Conservation (phyloP, 2,329 filamentous ascomycete species). For the Penicillium expansum region DNA sequence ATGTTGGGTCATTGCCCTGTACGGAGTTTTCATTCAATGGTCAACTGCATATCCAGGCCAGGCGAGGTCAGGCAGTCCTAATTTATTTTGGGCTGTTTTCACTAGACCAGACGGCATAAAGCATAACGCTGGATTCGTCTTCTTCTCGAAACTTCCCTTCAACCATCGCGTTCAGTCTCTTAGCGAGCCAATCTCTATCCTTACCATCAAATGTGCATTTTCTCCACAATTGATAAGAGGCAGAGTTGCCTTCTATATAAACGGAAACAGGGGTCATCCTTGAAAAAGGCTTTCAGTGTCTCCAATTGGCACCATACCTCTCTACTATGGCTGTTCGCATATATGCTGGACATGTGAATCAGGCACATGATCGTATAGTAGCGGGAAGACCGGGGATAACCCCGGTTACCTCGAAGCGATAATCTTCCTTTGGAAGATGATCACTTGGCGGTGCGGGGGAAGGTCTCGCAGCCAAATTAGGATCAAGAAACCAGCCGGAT, state of each 20-base stretch:
- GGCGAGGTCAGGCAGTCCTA: background rate
- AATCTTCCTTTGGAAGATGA: background rate
- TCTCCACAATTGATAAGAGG: background rate
- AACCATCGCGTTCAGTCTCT: background rate
- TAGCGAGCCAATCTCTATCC: too few relatives aligned
- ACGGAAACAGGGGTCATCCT: background rate
- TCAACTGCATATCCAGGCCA: background rate
- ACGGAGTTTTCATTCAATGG: background rate
- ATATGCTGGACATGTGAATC: background rate
- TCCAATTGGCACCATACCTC: background rate
- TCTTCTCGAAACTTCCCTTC: background rate
- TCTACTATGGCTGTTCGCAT: background rate
- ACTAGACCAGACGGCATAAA: background rate
- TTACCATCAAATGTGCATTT: background rate
- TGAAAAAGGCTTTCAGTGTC: background rate
- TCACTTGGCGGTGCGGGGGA: slow-evolving; percentile 14
- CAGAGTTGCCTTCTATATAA: too few relatives aligned
- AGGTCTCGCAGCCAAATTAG: background rate
- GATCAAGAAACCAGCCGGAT: background rate
- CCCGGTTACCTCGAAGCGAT: background rate
- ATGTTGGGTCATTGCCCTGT: background rate
- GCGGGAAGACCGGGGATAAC: background rate
- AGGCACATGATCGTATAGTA: background rate
- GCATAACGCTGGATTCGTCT: background rate
- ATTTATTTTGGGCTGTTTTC: background rate